Conservation (phyloP, 768 basidiomycete species). For the Tephrocybe sp. region DNA sequence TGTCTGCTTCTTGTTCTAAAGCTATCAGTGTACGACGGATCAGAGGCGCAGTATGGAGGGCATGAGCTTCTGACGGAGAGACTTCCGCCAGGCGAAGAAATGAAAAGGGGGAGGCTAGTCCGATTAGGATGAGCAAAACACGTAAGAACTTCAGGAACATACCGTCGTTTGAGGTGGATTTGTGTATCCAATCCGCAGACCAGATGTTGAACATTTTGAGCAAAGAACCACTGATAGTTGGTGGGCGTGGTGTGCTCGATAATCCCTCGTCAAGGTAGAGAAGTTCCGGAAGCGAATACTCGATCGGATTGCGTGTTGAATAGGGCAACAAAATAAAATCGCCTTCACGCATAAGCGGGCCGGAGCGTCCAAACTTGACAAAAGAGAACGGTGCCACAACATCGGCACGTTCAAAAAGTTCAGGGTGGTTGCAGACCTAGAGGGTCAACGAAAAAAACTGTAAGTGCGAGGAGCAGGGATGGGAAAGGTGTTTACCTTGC, state of each 20-base stretch:
- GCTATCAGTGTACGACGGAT: slow-evolving; percentile 54
- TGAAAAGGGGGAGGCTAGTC: slow-evolving; percentile 58
- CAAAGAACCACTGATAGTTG: slow-evolving; percentile 52
- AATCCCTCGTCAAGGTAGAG: slow-evolving; percentile 79
- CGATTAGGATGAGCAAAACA: background rate
- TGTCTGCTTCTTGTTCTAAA: slow-evolving; percentile 39
- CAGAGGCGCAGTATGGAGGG: slow-evolving; percentile 56
- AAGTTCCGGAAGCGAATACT: slow-evolving; percentile 69
- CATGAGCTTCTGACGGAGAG: slow-evolving; percentile 63
- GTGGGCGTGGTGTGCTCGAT: slow-evolving; percentile 58
- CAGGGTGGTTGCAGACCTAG: slow-evolving; percentile 96
- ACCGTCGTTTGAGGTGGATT: slow-evolving; percentile 68
- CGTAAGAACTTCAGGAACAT: background rate
- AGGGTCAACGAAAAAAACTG: background rate
- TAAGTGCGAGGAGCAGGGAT: background rate
- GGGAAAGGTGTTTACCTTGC: slow-evolving; percentile 62
- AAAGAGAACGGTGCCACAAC: slow-evolving; percentile 93
- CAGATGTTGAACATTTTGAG: slow-evolving; percentile 85
- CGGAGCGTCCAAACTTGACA: slow-evolving; percentile 74
- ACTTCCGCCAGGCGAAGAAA: slow-evolving; percentile 72
- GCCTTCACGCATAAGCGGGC: slow-evolving; percentile 83
- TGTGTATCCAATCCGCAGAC: slow-evolving; percentile 77
- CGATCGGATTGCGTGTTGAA: slow-evolving; percentile 85
- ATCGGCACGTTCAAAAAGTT: slow-evolving; percentile 96
- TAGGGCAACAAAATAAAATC: slow-evolving; percentile 81